A percentile compares a stretch with the other conserved stretches of the same genome.
Conservation (phyloP, 139 green algal genomes). For the Edaphochlamys debaryana region DNA sequence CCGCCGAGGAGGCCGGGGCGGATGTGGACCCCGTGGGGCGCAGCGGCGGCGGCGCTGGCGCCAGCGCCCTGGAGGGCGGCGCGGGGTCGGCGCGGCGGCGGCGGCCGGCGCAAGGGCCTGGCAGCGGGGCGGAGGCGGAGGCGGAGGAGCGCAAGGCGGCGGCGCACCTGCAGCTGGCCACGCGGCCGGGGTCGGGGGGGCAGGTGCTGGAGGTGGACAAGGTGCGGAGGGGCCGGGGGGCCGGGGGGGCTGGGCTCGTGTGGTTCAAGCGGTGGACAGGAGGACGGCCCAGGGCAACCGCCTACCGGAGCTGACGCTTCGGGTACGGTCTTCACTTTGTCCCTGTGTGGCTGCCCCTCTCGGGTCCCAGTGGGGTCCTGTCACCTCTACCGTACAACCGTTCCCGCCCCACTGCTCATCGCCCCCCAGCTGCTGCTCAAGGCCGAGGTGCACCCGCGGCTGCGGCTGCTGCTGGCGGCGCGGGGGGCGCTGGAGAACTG, state of each 20-base stretch:
- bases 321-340: too few relatives aligned
- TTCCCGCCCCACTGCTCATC: not conserved
- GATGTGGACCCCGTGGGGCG: not conserved
- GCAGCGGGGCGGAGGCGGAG: not conserved
- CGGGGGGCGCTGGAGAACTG: slow-evolving; percentile 6
- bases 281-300: too few relatives aligned
- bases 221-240: too few relatives aligned
- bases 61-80: not conserved
- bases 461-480: slow-evolving; percentile 11
- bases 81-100: not conserved
- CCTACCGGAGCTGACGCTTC: too few relatives aligned
- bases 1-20: too few relatives aligned
- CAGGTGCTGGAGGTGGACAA: not conserved
- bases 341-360: too few relatives aligned
- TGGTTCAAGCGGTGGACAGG: too few relatives aligned
- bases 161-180: slow-evolving; percentile 5
- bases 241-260: too few relatives aligned
- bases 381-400: too few relatives aligned
- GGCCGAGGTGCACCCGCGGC: not conserved
- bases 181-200: not conserved
- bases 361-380: too few relatives aligned
- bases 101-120: not conserved
- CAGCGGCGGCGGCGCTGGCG: too few relatives aligned
- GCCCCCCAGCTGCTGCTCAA: slow-evolving; percentile 23
- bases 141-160: not conserved